phyloP scores from a whole-genome alignment of 2,329 filamentous ascomycete genomes.

The Blumeriella jaapii region DNA sequence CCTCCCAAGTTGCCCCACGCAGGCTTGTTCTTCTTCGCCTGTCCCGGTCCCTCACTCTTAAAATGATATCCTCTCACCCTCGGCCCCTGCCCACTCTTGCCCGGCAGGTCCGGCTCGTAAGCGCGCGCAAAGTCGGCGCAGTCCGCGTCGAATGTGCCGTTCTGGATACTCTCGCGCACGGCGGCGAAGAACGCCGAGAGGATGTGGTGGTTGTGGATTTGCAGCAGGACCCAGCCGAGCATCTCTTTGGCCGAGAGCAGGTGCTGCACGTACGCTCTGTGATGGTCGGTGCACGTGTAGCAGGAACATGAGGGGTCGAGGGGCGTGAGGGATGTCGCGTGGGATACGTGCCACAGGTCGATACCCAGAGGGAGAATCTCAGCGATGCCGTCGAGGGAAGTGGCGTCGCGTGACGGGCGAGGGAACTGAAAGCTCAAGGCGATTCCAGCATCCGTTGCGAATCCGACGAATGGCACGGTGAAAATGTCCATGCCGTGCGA shows the following conservation, averaged over 20 bases:
- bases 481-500: constrained; percentile 70
- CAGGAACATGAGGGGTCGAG: constrained; percentile 57
- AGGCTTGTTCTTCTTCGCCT: constrained; percentile 55
- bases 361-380: constrained; percentile 48
- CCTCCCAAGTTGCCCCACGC: constrained; percentile 49
- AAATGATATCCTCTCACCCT: constrained; percentile 74
- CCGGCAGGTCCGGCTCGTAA: constrained; percentile 64
- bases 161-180: constrained; percentile 52
- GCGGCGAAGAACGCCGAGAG: constrained; percentile 62
- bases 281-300: constrained; percentile 74
- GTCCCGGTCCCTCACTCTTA: constrained; percentile 50
- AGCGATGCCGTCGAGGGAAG: constrained; percentile 1
- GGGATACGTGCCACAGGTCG: constrained; percentile 60
- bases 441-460: constrained; percentile 72
- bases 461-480: constrained; percentile 62
- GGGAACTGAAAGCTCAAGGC: constrained; percentile 73
- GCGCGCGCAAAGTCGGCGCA: constrained; percentile 32
- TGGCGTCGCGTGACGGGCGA: constrained; percentile 21
- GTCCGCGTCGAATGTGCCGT: constrained; percentile 45
- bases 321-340: constrained; percentile 52
- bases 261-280: constrained; percentile 80
- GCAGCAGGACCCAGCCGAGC: constrained; percentile 87
- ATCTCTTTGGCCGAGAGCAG: constrained; percentile 86
- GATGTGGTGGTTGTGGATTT: constrained; percentile 78
- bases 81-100: constrained; percentile 66